These are phyloP conservation scores for Tillandsia leiboldiana DNA, from an alignment of 176 grass and related monocot species.

Conservation along the genomic window DNA sequence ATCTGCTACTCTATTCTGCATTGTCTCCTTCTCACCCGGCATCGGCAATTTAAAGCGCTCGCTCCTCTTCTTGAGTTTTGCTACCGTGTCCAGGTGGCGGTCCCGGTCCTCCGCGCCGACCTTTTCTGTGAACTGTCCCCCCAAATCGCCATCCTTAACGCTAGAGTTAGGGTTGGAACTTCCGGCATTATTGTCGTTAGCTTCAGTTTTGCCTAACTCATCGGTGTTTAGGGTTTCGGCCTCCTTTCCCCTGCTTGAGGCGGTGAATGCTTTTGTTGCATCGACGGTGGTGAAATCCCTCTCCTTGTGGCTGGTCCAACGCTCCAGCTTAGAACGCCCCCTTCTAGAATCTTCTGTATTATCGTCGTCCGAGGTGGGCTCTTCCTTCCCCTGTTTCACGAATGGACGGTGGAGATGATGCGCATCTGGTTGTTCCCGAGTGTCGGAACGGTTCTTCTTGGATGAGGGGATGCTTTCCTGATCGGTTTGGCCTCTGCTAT, in stretches of 20 bases:
- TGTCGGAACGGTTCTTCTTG: conserved; percentile 34
- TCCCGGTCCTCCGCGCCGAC: conserved; percentile 44
- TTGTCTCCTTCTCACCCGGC: conserved; percentile 71
- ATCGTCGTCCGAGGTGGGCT: conserved; percentile 62
- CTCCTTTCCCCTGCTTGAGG: conserved; percentile 36
- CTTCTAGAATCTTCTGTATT: conserved; percentile 62
- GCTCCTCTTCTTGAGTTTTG: conserved; percentile 83
- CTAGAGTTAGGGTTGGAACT: conserved; percentile 25
- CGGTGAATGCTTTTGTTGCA: conserved; percentile 19
- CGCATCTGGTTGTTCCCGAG: conserved; percentile 16
- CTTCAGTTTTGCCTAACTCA: conserved; percentile 33
- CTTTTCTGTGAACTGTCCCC: conserved; percentile 44
- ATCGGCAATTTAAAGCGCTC: conserved; percentile 97
- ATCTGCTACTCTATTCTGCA: conserved; percentile 42
- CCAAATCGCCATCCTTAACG: conserved; percentile 33
- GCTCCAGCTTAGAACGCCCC: conserved; percentile 90
- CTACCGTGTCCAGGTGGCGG: conserved; percentile 83
- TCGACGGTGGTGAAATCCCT: conserved; percentile 55
- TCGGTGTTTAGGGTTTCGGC: conserved; percentile 29
- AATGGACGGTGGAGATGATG: conserved; percentile 31
- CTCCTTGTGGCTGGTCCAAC: conserved; percentile 94
- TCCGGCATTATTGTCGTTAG: conserved; percentile 20
- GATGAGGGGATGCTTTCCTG: conserved; percentile 42
- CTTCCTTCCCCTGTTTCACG: conserved; percentile 55
- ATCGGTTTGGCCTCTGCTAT: conserved; percentile 31